These are phyloP conservation scores for Dichotomocladium elegans DNA, from an alignment of 371 early-diverging fungal species.

Conservation along the genomic window DNA sequence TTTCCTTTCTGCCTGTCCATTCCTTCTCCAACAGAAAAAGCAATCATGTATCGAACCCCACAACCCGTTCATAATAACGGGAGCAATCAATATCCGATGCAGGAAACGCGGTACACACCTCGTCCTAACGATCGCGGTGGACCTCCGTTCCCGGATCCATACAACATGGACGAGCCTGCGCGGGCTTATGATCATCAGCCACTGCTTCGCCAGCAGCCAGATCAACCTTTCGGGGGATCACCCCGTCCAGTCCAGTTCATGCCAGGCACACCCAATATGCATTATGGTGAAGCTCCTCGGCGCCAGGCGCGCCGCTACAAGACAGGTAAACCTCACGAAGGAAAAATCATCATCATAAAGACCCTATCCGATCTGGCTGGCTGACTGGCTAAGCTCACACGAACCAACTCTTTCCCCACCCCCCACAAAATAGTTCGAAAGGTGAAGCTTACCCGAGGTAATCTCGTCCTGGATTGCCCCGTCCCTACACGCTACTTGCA, in stretches of 20 bases:
- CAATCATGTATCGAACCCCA: conserved; percentile 18
- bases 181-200: conserved; percentile 27
- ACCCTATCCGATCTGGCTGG: no score
- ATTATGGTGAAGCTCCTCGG: conserved; percentile 47
- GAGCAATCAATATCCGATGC: conserved; percentile 40
- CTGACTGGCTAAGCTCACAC: no score
- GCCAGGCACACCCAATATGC: conserved; percentile 23
- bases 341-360: neutral
- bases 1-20: no score
- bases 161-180: conserved; percentile 13
- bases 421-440: conserved; percentile 27
- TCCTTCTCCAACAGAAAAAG: no score
- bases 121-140: conserved; percentile 26
- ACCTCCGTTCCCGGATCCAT: conserved; percentile 40
- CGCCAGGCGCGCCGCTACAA: conserved; percentile 62
- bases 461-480: conserved; percentile 76
- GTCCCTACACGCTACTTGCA: conserved; percentile 64
- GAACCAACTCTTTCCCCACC: no score
- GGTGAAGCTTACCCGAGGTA: conserved; percentile 71
- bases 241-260: conserved; percentile 9
- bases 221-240: conserved; percentile 7
- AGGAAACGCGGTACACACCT: conserved; percentile 36
- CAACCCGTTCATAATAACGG: conserved; percentile 15
- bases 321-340: conserved; percentile 42
- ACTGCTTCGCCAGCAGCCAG: conserved; percentile 8